Evolutionary conservation across 371 early-diverging fungal genomes (phyloP), one percentile per base, ranked within the genome.

Genomic region (Mucor lusitanicus): DNA sequence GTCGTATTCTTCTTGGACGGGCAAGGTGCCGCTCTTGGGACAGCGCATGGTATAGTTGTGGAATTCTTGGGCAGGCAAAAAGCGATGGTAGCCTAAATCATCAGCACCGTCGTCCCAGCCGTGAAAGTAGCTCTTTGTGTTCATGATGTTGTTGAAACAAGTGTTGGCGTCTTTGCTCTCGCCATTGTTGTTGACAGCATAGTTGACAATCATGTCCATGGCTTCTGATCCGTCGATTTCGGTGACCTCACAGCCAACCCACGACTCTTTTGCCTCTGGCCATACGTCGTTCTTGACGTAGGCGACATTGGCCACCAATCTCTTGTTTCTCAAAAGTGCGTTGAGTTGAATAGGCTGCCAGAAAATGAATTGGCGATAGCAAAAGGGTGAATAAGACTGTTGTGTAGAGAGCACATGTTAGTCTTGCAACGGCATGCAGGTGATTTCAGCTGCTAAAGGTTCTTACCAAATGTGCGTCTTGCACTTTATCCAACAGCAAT

Each of bases 41-140:
- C 83, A 83, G 54, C 76, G 77, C 55, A 83, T 57, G 19, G 81
- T 83, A 55, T 83, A 83, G 4, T 72, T 70, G 53, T 83, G 83
- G 3, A 67, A 74, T 59, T 83, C 83, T 61, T 83, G 81, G 28
- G 77, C 83, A 19, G 83, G 83, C 39, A 83, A 70, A 78, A 83
- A 83, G 57, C 83, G 83, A 69, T 83, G 83, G 32, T 83, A 83
- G 5, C 83, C 83, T 27, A 83, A 71, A 73, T 83, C 83, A 70
- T 83, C 83, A 25, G 83, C 83, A 72, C 83, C 83, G 57, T 83
- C 83, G 39, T 83, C 83, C 83, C 83, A 83, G 11, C 83, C 83
- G 33, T 83, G 83, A 70, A 83, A 83, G 35, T 83, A 83, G 28
- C 79, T 81, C 61, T 80, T 80, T 57, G 81, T 83, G 63, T 83